A percentile compares a stretch with the other conserved stretches of the same genome.
These are phyloP conservation scores for Xylariaceae sp. DNA, from an alignment of 2,329 filamentous ascomycete species.

Conservation along the genomic window DNA sequence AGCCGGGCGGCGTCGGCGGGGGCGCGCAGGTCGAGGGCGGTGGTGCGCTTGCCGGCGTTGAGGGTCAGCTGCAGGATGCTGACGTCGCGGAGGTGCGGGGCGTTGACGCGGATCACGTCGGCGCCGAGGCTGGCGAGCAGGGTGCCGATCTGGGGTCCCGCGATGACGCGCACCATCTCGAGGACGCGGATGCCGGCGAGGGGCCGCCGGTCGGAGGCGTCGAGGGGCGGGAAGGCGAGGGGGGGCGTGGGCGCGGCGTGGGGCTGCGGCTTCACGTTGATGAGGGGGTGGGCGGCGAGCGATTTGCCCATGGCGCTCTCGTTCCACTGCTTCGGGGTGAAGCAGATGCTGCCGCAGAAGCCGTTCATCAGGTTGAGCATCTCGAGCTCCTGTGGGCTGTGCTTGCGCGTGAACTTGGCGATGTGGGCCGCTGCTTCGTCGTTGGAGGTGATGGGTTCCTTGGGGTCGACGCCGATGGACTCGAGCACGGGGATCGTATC, in stretches of 20 bases:
- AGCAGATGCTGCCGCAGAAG: conserved; percentile 40
- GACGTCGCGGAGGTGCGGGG: conserved; percentile 38
- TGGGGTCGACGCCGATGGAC: conserved; percentile 40
- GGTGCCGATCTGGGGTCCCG: conserved; percentile 40
- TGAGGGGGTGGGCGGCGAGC: conserved; percentile 35
- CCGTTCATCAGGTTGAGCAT: conserved; percentile 36
- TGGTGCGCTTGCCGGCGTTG: conserved; percentile 43
- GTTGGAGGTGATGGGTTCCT: conserved; percentile 11
- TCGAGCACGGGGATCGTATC: conserved; percentile 37
- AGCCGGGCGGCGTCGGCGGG: conserved; percentile 35
- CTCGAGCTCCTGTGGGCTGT: conserved; percentile 36
- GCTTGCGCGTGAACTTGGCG: conserved; percentile 27
- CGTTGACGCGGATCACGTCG: conserved; percentile 42
- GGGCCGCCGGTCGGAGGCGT: conserved; percentile 20
- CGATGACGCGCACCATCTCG: conserved; percentile 45
- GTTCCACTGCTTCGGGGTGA: conserved; percentile 39
- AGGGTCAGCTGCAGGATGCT: conserved; percentile 35
- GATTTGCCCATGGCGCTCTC: conserved; percentile 38
- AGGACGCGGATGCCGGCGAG: conserved; percentile 46
- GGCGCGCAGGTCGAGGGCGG: conserved; percentile 42
- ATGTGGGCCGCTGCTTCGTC: conserved; percentile 30
- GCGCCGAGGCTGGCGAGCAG: conserved; percentile 40
- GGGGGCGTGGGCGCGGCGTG: conserved; percentile 20
- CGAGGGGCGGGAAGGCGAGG: conserved; percentile 27
- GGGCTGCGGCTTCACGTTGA: conserved; percentile 31